phyloP scores from a whole-genome alignment of 2,329 filamentous ascomycete species.

The Trichoderma endophyticum region DNA sequence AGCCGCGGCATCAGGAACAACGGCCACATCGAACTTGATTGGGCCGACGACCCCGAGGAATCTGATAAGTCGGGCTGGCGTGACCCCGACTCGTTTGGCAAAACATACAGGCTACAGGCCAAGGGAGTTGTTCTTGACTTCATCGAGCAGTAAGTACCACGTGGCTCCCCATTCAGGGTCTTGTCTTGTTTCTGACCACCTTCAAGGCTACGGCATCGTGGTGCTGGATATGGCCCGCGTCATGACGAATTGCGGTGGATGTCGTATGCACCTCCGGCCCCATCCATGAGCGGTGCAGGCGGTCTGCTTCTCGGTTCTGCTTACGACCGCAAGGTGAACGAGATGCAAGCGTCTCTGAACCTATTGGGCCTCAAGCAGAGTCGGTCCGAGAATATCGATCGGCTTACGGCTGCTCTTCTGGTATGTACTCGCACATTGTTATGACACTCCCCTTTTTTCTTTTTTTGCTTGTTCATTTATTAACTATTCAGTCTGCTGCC shows the following conservation, averaged over 20 bases:
- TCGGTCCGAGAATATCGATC: constrained; percentile 47
- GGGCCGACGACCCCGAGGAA: constrained; percentile 55
- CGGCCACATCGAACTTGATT: constrained; percentile 67
- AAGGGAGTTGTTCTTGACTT: constrained; percentile 69
- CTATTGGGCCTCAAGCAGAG: constrained; percentile 56
- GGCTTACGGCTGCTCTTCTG: constrained; percentile 58
- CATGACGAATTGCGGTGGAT: constrained; percentile 32
- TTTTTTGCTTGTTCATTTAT: neutral
- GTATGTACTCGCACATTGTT: constrained; percentile 45
- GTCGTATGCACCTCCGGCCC: constrained; percentile 28
- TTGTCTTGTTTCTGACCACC: constrained; percentile 9
- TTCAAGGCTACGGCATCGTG: constrained; percentile 36
- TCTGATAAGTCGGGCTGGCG: constrained; percentile 56
- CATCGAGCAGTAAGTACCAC: constrained; percentile 55
- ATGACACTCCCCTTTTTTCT: neutral
- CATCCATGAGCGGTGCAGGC: constrained; percentile 23
- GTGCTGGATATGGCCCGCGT: constrained; percentile 37
- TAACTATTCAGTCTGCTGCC: constrained; percentile 40
- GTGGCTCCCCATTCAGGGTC: neutral
- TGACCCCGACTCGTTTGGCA: constrained; percentile 59
- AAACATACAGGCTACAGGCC: constrained; percentile 61
- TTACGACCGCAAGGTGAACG: constrained; percentile 48
- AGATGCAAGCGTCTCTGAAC: constrained; percentile 65
- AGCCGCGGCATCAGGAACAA: constrained; percentile 67
- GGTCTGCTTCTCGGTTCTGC: constrained; percentile 34